These are phyloP conservation scores for Pseudozyma sp. DNA, from an alignment of 1,284 basidiomycete genomes.

Conservation along the genomic window DNA sequence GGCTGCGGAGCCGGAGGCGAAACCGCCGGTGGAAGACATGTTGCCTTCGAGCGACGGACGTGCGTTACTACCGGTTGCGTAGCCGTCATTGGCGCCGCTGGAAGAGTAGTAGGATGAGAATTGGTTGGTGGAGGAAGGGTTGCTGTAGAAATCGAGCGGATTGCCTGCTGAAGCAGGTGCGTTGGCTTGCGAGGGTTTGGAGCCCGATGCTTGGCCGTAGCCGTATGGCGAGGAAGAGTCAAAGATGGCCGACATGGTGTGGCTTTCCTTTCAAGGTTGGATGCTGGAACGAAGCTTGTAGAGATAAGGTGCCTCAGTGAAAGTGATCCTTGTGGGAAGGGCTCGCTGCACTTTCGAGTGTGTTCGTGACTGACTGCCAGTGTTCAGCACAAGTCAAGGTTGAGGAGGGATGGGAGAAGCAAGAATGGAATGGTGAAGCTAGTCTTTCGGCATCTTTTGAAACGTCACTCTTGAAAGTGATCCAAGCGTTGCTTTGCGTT, in stretches of 20 bases:
- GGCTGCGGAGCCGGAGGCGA: conserved; percentile 44
- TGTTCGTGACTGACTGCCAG: no score
- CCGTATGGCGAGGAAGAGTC: conserved; percentile 54
- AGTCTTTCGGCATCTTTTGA: no score
- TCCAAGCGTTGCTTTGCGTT: conserved; percentile 22
- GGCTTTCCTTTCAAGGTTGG: no score
- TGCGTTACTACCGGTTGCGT: conserved; percentile 42
- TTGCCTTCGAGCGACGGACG: conserved; percentile 59
- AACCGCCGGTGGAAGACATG: conserved; percentile 52
- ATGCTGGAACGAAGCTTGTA: no score
- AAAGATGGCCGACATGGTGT: conserved; percentile 52
- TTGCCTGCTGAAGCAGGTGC: conserved; percentile 30
- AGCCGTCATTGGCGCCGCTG: conserved; percentile 32
- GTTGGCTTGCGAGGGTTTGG: conserved; percentile 32
- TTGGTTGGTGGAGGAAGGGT: conserved; percentile 23
- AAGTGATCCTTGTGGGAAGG: no score
- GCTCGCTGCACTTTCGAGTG: no score
- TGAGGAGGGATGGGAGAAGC: no score
- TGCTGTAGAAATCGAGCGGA: conserved; percentile 51
- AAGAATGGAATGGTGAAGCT: no score
- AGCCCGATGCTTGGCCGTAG: conserved; percentile 38
- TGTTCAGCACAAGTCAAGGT: no score
- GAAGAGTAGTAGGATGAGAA: conserved; percentile 47
- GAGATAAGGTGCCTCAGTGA: no score
- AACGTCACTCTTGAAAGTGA: conserved; percentile 5